Percentiles rank a stretch among this genome's conserved stretches.
These are phyloP conservation scores for Erysimum cheiri DNA, from an alignment of 441 rosid species.

Conservation along the genomic window DNA sequence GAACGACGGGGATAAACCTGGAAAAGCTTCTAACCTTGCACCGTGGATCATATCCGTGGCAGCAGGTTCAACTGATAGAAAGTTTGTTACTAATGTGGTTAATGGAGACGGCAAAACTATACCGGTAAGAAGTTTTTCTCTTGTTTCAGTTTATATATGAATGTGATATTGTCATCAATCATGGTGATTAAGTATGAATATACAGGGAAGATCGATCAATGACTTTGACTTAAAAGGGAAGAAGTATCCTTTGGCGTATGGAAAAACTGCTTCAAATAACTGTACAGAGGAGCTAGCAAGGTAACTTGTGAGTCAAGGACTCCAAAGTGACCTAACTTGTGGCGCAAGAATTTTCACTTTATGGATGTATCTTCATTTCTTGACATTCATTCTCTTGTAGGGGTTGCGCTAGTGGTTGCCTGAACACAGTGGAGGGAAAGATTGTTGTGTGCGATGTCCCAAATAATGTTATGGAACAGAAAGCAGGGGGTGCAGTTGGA, in stretches of 20 bases:
- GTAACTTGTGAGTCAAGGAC: conserved; percentile 33
- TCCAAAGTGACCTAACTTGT: not conserved
- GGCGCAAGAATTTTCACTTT: not conserved
- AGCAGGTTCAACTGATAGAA: conserved; percentile 57
- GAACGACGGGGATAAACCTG: conserved; percentile 43
- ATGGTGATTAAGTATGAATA: not conserved
- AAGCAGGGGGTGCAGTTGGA: conserved; percentile 46
- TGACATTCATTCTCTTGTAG: conserved; percentile 22
- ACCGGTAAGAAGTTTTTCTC: conserved; percentile 39
- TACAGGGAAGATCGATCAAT: conserved; percentile 56
- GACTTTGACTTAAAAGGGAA: conserved; percentile 41
- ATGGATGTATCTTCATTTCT: not conserved
- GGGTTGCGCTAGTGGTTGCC: conserved; percentile 34
- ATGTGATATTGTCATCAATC: not conserved
- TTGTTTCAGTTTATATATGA: not conserved
- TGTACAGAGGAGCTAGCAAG: conserved; percentile 33
- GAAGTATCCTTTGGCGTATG: conserved; percentile 47
- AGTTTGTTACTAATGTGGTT: conserved; percentile 50
- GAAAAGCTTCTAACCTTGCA: conserved; percentile 37
- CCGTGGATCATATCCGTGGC: conserved; percentile 65
- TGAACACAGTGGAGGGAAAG: conserved; percentile 49
- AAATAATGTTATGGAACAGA: not conserved
- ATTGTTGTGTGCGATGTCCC: conserved; percentile 44
- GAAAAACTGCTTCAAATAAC: conserved; percentile 28
- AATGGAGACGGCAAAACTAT: conserved; percentile 51